Evolutionary conservation across 441 rosid genomes (phyloP), one percentile per base, ranked within the genome.

Genomic region (Pelargonium cotyledonis): DNA sequence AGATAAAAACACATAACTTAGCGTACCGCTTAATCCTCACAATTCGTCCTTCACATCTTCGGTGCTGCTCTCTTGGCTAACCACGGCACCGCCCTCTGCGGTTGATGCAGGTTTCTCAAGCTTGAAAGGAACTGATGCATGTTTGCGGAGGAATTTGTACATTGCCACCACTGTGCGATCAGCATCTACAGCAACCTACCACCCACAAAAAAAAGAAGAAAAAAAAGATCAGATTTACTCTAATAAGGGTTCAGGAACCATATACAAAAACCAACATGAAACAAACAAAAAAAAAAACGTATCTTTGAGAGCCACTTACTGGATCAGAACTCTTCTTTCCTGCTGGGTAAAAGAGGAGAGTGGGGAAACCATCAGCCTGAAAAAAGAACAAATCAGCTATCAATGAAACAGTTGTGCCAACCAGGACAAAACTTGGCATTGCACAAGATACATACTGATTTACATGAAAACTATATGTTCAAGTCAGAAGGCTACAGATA

Each of bases 291-390:
- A 10, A 10, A 46, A 53, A 15, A 53, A 53, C 16, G 5, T 5
- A 3, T 15, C 16, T n/a, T 2, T 55, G 23, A 60, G 51, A 65
- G 44, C 67, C 58, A 78, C 91, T 86, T 83, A 95, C 99, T 2
- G 98, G 97, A 68, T 95, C 95, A 63, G 86, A 88, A 77, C 95
- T 89, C 82, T 89, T 95, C 86, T 92, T 95, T 71, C 99, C 96
- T 9, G 97, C 98, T 41, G 99, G 98, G 83, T 86, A 95, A 88
- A 95, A 95, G 65, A 95, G 85, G 73, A 95, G 78, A 16, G 98
- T 89, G 41, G 98, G 98, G 80, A 90, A 95, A 6, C 99, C 98
- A 68, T 90, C 97, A 0, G 91, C 71, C 98, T 95, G 89, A 76
- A 81, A 68, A 75, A 47, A 47, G 7, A 29, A 38, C 16, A 38